Evolutionary conservation across 768 basidiomycete genomes (phyloP), one percentile per base, ranked within the genome.

Genomic region (Psilocybe azurescens): DNA sequence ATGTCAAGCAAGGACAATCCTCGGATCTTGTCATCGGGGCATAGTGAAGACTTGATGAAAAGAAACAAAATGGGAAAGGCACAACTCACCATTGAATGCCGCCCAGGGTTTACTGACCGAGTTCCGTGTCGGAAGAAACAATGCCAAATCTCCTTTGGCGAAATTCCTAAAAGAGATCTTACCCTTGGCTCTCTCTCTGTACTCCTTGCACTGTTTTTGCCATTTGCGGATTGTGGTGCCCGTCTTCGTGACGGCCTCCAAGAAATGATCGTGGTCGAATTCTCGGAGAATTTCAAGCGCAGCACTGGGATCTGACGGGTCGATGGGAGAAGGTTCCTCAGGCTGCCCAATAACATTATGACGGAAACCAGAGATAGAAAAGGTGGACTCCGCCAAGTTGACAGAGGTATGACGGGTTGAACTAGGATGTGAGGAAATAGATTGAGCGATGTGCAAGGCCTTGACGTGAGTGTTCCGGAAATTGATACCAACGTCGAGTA

Each of bases 131-230:
- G 97, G 97, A 13, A 99, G 79, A 77, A 99, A 99, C 32, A 99
- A 79, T 1, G 96, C 97, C 54, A 99, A 80, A 76, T 99, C 97
- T 9, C 96, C 95, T 73, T 95, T 96, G 7, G 90, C 82, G 67
- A 99, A 99, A 77, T 96, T 97, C 68, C 94, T 83, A 76, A 98
- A 98, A 0, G 96, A 92, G 59, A 99, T 97, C 77, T 97, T 97
- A 59, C 95, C 94, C 75, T 91, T 95, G 14, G 95, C 91, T n/a
- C 93, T 87, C 66, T 99, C 97, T 49, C 95, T 84, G 61, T 98
- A 99, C 66, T 94, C 90, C 72, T 94, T 97, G 78, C 94, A 97
- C 72, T 96, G 95, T 73, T 95, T 97, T 78, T 95, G 93, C 95
- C 95, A 99, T 73, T 97, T 97, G 59, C 93, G 89, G 61, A 95